Percentiles rank a stretch among this genome's conserved stretches.
These are phyloP conservation scores for Telfairia occidentalis DNA, from an alignment of 331 rosid species.

Conservation along the genomic window DNA sequence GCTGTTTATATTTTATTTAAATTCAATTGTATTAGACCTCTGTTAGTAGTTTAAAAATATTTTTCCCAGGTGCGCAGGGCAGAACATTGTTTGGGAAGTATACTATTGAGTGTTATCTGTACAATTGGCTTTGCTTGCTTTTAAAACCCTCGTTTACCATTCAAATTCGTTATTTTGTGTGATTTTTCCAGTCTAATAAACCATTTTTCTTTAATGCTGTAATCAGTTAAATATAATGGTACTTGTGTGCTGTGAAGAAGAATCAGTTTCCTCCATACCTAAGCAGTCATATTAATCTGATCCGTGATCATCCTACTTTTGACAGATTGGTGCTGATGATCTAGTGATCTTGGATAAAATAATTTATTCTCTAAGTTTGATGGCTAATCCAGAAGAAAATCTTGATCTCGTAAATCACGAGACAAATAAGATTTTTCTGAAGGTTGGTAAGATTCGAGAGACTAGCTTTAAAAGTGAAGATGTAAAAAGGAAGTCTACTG, in stretches of 20 bases:
- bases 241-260: too few species aligned
- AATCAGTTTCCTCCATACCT: neutral
- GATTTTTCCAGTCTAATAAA: slow-evolving; percentile 4
- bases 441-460: slow-evolving; percentile 53
- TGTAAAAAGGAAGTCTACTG: slow-evolving; percentile 41
- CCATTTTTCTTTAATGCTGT: neutral
- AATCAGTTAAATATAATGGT: neutral
- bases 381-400: slow-evolving; percentile 49
- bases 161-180: neutral
- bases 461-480: slow-evolving; percentile 30
- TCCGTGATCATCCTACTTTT: slow-evolving; percentile 17
- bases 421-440: slow-evolving; percentile 41
- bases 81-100: neutral
- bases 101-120: neutral
- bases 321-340: slow-evolving; percentile 86
- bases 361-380: slow-evolving; percentile 60
- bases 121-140: neutral
- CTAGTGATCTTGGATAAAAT: slow-evolving; percentile 51
- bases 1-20: neutral
- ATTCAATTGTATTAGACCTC: neutral
- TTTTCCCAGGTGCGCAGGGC: neutral
- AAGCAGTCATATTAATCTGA: neutral
- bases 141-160: neutral
- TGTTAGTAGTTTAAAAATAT: neutral
- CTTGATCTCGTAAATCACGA: slow-evolving; percentile 25